Evolutionary conservation across 331 rosid species (phyloP), one percentile per base, ranked within the genome.

Genomic region (Quercus phellos): DNA sequence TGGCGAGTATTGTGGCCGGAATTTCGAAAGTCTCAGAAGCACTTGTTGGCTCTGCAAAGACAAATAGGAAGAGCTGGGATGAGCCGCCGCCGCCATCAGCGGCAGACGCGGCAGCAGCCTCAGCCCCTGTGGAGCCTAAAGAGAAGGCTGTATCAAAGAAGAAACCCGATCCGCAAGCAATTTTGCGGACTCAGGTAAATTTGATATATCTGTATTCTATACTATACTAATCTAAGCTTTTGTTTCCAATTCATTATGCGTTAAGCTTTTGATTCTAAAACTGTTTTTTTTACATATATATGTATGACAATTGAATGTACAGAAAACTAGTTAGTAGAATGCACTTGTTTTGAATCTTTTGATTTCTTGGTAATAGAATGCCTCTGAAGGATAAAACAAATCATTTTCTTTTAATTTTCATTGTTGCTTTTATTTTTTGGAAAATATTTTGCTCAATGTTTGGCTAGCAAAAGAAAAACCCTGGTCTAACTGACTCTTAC

Each of bases 11-110:
- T 0, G 91, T 77, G 2, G 92, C 90, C 4, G 97, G 95, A 30
- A 87, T 95, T 60, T 83, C 97, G 0, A 92, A 83, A 89, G 84
- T 87, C 5, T 92, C 97, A 0, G 98, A 94, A 69, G 90, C 94
- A 2, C 63, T 90, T 24, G 87, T 72, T 21, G 99, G 97, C 18
- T 84, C 93, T 1, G 86, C 82, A 3, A 94, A 90, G 85, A 12
- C 81, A 59, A 38, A 22, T 4, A 83, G 98, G 86, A 94, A 90
- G 91, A 87, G 85, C 58, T 95, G 98, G 97, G 99, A 91, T 59
- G 99, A 90, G 60, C 91, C 84, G 2, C 84, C 14, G 12, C 46
- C 13, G 17, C 53, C 53, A 12, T 11, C 53, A 46, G 14, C 17
- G 17, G 53, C 53, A 0, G 16, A 8, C 11, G 46, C 46, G 11